These are phyloP conservation scores for Aspergillus nomiae DNA, from an alignment of 2,329 filamentous ascomycete species.

Conservation along the genomic window DNA sequence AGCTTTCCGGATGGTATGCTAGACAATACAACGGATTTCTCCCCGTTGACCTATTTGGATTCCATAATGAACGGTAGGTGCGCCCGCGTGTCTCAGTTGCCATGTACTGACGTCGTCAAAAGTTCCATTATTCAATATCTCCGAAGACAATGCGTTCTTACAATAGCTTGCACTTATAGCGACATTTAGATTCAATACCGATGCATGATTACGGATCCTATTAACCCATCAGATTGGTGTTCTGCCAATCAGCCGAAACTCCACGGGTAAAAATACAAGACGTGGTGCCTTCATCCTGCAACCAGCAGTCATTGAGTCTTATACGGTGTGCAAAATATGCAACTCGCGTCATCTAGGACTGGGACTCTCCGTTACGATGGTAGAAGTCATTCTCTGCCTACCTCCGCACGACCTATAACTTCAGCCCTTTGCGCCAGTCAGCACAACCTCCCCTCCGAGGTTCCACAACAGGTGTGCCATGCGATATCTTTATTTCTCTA, in stretches of 20 bases:
- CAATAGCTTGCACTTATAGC: background rate
- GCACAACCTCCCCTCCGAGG: background rate
- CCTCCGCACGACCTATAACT: background rate
- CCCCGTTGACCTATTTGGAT: slow-evolving; percentile 30
- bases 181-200: background rate
- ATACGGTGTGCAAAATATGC: background rate
- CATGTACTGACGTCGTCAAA: background rate
- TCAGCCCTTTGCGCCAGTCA: background rate
- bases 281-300: background rate
- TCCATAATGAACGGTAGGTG: slow-evolving; percentile 33
- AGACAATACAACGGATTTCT: slow-evolving; percentile 21
- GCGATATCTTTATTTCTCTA: background rate
- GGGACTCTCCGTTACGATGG: background rate
- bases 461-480: background rate
- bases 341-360: background rate
- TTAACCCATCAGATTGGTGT: background rate
- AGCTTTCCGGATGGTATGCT: slow-evolving; percentile 16
- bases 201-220: background rate
- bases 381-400: background rate
- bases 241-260: background rate
- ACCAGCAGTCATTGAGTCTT: background rate
- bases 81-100: rapidly evolving
- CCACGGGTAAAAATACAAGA: background rate
- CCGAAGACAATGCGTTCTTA: slow-evolving; percentile 12
- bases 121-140: slow-evolving; percentile 29